Evolutionary conservation across 2,329 filamentous ascomycete genomes (phyloP).

Genomic region (Xenoacremonium recifei): DNA sequence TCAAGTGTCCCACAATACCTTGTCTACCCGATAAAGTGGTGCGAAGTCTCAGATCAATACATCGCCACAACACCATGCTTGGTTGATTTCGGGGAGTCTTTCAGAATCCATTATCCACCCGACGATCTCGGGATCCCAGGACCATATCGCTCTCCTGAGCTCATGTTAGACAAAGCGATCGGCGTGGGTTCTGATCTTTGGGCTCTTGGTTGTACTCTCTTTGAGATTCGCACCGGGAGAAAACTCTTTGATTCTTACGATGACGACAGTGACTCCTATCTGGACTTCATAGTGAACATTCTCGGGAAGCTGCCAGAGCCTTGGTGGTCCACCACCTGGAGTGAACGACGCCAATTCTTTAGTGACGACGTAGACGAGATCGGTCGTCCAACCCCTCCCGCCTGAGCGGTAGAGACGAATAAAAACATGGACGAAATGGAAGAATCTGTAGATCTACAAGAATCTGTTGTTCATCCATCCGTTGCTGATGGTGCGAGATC

Average conservation of each 20-base stretch:
- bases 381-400: too few species aligned
- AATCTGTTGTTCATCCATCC: slow-evolving; percentile 1
- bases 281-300: slow-evolving; percentile 19
- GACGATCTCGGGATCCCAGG: slow-evolving; percentile 22
- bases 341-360: slow-evolving; percentile 14
- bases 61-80: slow-evolving; percentile 5
- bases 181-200: slow-evolving; percentile 23
- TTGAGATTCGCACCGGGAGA: slow-evolving; percentile 29
- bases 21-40: slow-evolving; percentile 21
- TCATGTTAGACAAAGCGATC: slow-evolving; percentile 18
- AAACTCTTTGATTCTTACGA: slow-evolving; percentile 24
- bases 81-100: slow-evolving; percentile 15
- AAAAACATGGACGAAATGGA: too few species aligned
- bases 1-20: slow-evolving; percentile 18
- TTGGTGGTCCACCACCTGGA: slow-evolving; percentile 29
- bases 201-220: slow-evolving; percentile 29
- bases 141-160: slow-evolving; percentile 25
- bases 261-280: slow-evolving; percentile 23
- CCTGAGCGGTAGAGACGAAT: slow-evolving; percentile 7
- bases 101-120: background rate
- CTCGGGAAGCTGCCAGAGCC: slow-evolving; percentile 28
- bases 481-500: slow-evolving; percentile 6
- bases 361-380: slow-evolving; percentile 18
- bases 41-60: background rate
- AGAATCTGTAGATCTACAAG: background rate